phyloP scores from a whole-genome alignment of 2,329 filamentous ascomycete genomes.

The Zasmidium cellare region DNA sequence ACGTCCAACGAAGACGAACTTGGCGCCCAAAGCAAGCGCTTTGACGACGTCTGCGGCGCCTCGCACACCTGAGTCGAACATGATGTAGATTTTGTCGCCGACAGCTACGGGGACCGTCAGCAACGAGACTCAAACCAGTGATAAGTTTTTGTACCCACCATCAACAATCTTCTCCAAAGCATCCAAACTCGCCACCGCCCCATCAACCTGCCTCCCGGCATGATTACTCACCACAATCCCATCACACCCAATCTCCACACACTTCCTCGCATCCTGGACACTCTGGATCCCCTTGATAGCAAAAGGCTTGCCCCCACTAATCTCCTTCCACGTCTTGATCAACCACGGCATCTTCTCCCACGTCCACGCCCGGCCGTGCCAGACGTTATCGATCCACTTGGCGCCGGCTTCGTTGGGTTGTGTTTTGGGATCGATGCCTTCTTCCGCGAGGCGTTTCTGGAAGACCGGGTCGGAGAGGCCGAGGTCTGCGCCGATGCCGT shows the following conservation, averaged over 20 bases:
- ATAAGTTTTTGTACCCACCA: constrained; percentile 31
- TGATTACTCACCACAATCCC: constrained; percentile 72
- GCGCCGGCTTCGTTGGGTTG: constrained; percentile 56
- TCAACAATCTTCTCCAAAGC: constrained; percentile 60
- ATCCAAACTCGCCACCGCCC: constrained; percentile 60
- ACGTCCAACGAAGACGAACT: constrained; percentile 62
- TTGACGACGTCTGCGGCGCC: constrained; percentile 61
- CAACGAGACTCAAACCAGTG: constrained; percentile 11
- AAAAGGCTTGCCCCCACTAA: constrained; percentile 58
- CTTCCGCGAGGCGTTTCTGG: constrained; percentile 51
- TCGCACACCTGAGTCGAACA: constrained; percentile 62
- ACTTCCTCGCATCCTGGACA: constrained; percentile 61
- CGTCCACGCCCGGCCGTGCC: constrained; percentile 62
- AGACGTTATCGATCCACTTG: constrained; percentile 65
- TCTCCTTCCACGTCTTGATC: constrained; percentile 56
- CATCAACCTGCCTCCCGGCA: constrained; percentile 66
- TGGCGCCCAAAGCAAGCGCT: constrained; percentile 61
- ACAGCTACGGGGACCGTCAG: constrained; percentile 39
- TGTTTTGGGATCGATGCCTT: constrained; percentile 54
- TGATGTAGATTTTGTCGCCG: constrained; percentile 53
- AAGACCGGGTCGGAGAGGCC: constrained; percentile 63
- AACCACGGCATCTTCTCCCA: constrained; percentile 70
- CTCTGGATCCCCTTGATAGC: constrained; percentile 71
- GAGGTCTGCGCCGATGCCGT: constrained; percentile 59
- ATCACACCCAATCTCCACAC: constrained; percentile 61